Conservation (phyloP, 106 monocot genomes). For the Cymbidium sinense region DNA sequence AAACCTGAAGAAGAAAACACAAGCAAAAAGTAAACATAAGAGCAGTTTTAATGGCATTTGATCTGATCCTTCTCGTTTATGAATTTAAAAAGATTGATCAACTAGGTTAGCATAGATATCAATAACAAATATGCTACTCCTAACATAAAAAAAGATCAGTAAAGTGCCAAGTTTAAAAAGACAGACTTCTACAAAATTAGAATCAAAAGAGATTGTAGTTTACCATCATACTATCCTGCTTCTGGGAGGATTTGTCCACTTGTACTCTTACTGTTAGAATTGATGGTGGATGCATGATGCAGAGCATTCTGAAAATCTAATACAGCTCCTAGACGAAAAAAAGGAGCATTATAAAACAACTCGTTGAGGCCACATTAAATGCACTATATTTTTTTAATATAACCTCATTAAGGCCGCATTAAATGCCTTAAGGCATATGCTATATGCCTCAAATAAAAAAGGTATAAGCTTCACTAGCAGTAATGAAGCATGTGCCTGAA, state of each 20-base stretch:
- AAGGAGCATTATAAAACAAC: not conserved
- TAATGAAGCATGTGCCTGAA: no score
- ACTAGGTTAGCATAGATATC: not conserved
- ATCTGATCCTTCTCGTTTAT: not conserved
- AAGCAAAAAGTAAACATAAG: not conserved
- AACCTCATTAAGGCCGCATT: no score
- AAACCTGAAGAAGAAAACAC: not conserved
- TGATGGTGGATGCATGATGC: not conserved
- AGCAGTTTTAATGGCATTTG: not conserved
- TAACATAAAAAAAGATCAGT: not conserved
- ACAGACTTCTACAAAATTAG: not conserved
- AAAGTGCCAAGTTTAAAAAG: not conserved
- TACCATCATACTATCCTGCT: slow-evolving; percentile 2
- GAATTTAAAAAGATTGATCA: not conserved
- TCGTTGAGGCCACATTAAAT: no score
- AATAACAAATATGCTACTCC: not conserved
- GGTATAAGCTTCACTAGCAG: no score
- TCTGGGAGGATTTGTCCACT: not conserved
- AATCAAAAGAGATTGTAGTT: not conserved
- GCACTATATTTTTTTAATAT: no score
- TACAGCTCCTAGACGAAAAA: not conserved
- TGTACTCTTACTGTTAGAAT: slow-evolving; percentile 4
- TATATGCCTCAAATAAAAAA: no score
- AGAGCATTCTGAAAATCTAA: slow-evolving; percentile 11
- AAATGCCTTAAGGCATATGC: no score